Conservation (phyloP, 768 basidiomycete genomes). For the Rhizopogon salebrosus region DNA sequence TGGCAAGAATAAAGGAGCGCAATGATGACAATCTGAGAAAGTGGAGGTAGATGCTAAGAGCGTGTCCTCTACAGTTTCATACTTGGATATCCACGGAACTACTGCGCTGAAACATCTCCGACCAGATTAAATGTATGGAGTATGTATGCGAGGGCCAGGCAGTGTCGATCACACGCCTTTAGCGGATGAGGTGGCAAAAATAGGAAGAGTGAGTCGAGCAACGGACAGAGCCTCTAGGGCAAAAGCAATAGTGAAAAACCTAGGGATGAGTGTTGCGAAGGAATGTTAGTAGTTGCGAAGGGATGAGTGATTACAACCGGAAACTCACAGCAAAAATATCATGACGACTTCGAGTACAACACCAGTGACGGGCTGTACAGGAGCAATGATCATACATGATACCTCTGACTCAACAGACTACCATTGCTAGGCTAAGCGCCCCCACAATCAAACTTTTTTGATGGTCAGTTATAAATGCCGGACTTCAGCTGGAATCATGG, state of each 20-base stretch:
- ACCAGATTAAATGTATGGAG: slow-evolving; percentile 33
- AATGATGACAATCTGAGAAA: slow-evolving; percentile 13
- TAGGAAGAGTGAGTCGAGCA: slow-evolving; percentile 9
- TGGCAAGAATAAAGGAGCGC: slow-evolving; percentile 21
- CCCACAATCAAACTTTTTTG: slow-evolving; percentile 6
- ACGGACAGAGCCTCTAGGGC: slow-evolving; percentile 17
- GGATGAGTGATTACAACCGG: slow-evolving; percentile 5
- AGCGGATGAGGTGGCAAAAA: slow-evolving; percentile 3
- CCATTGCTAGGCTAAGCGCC: slow-evolving; percentile 5
- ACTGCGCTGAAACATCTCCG: slow-evolving; percentile 4
- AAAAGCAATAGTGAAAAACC: slow-evolving; percentile 18
- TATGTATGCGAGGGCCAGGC: slow-evolving; percentile 36
- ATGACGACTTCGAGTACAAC: slow-evolving; percentile 11
- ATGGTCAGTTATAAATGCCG: slow-evolving; percentile 5
- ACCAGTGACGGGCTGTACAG: slow-evolving; percentile 33
- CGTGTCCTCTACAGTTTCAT: slow-evolving; percentile 34
- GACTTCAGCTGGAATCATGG: neutral
- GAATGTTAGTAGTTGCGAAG: slow-evolving; percentile 19
- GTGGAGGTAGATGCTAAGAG: slow-evolving; percentile 22
- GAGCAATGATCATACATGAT: slow-evolving; percentile 18
- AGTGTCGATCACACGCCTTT: slow-evolving; percentile 34
- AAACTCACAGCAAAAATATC: slow-evolving; percentile 12
- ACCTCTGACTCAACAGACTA: slow-evolving; percentile 6
- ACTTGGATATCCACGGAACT: slow-evolving; percentile 40
- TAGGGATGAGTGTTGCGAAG: slow-evolving; percentile 21